Base-by-base conservation (phyloP, 495 filamentous ascomycete genomes). In the Niebla homalea region DNA sequence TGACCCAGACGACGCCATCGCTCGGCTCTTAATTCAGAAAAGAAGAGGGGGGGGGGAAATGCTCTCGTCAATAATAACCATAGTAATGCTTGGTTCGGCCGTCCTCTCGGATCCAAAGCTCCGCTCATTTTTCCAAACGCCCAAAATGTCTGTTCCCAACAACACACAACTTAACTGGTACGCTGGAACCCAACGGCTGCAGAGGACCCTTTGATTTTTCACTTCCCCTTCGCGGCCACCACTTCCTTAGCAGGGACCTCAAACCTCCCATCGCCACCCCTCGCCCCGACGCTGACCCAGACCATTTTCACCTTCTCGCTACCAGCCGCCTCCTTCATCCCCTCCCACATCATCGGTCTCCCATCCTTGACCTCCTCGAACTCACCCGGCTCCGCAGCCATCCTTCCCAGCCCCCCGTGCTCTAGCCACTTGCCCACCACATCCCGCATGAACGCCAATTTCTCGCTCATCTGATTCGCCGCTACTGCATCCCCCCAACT, bases 241-340 rank as follows among this genome's bases (percentile, higher is more conserved):
- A 32, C 22, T 26, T 19, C 43, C 4, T 15, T 3, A 29, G 23
- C 48, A 38, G 53, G 47, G 21, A 51, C 49, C 14, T 67, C 66
- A 58, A 74, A 72, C 42, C 70, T 63, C 3, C 68, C 73, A 67
- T 94, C 87, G 2, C 85, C 87, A 54, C 78, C 77, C 43, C 77
- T 75, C 8, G 84, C 83, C 4, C 87, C 87, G 36, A 92, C 84
- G 0, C 80, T 87, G 4, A 85, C 85, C 87, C 87, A 92, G 16
- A 88, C 85, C 47, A 84, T 78, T 65, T 88, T 89, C 42, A 74
- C 78, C 36, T 72, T 78, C 65, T 88, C 89, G 39, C 74, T 77
- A 37, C 72, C 68, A n/a, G n/a, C n/a, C n/a, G 74, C 72, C 66
- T 86, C 81, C 48, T 81, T 73, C 23, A 70, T 62, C 15, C 85